These are phyloP conservation scores for Aureobasidium pullulans DNA, from an alignment of 2,329 filamentous ascomycete genomes.

Conservation along the genomic window DNA sequence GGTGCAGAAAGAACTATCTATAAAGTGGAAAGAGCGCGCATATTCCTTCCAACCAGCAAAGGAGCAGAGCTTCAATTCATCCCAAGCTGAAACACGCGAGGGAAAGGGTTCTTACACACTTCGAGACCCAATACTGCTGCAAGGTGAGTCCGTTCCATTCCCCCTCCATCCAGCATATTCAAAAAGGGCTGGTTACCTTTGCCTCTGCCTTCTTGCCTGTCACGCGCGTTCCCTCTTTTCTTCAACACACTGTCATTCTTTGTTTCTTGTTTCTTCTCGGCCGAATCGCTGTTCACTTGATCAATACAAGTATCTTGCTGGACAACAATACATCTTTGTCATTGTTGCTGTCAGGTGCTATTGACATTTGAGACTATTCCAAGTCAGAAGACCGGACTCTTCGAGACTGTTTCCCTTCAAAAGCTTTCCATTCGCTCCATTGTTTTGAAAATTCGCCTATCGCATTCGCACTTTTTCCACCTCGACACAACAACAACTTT, in stretches of 20 bases:
- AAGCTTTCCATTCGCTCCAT: constrained; percentile 9
- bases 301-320: constrained; percentile 9
- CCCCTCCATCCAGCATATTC: not conserved
- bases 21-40: constrained; percentile 9
- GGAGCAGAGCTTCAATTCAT: constrained; percentile 12
- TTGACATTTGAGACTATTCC: constrained; percentile 3
- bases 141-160: constrained; percentile 14
- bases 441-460: constrained; percentile 8
- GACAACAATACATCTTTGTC: constrained; percentile 13
- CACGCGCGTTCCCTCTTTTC: constrained; percentile 1
- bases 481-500: not conserved
- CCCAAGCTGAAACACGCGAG: constrained; percentile 15
- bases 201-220: not conserved
- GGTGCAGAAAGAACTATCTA: constrained; percentile 6
- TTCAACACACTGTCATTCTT: constrained; percentile 2
- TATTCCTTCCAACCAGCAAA: constrained; percentile 11
- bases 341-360: constrained; percentile 13
- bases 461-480: constrained; percentile 3
- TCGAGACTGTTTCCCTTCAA: constrained; percentile 6
- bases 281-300: constrained; percentile 9
- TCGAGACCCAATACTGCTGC: constrained; percentile 10
- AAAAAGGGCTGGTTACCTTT: constrained; percentile 5
- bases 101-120: constrained; percentile 12
- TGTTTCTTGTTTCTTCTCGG: constrained; percentile 11
- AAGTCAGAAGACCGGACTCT: constrained; percentile 11